These are phyloP conservation scores for Monoraphidium neglectum DNA, from an alignment of 139 green algal genomes.

Conservation along the genomic window DNA sequence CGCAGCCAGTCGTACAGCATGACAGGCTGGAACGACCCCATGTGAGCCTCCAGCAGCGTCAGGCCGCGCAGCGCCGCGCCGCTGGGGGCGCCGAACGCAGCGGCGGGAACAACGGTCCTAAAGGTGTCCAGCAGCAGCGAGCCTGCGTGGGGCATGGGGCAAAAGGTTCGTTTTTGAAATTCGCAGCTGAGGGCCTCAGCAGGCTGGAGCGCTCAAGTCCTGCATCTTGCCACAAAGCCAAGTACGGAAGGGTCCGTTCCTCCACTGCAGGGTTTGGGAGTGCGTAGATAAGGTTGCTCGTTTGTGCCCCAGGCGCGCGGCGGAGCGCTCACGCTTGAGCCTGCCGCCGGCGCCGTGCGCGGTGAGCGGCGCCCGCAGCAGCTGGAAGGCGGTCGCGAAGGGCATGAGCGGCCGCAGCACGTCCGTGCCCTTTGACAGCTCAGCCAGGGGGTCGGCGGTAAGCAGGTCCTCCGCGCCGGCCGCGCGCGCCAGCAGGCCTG, in stretches of 20 bases:
- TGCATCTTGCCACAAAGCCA: too few species aligned
- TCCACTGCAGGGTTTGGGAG: too few species aligned
- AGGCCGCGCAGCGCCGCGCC: background rate
- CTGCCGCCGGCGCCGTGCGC: conserved; percentile 15
- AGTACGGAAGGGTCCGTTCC: too few species aligned
- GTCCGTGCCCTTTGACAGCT: conserved; percentile 18
- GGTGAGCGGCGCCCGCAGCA: conserved; percentile 16
- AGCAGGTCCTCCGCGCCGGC: too few species aligned
- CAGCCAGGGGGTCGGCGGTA: conserved; percentile 16
- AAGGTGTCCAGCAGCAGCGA: conserved; percentile 32
- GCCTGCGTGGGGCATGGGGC: too few species aligned
- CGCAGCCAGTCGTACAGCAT: conserved; percentile 36
- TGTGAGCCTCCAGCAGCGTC: conserved; percentile 32
- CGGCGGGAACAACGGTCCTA: conserved; percentile 21
- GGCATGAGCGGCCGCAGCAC: conserved; percentile 37
- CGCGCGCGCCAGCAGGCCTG: too few species aligned
- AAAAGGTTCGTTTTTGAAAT: too few species aligned
- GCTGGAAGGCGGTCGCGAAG: conserved; percentile 29
- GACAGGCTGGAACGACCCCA: conserved; percentile 24
- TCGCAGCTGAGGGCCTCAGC: too few species aligned
- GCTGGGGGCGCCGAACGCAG: conserved; percentile 16
- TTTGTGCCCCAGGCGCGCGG: too few species aligned
- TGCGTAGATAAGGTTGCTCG: too few species aligned
- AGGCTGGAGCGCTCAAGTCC: too few species aligned
- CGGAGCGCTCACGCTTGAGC: conserved; percentile 18